phyloP scores from a whole-genome alignment of 116 monocot species.

The Thalassia testudinum region DNA sequence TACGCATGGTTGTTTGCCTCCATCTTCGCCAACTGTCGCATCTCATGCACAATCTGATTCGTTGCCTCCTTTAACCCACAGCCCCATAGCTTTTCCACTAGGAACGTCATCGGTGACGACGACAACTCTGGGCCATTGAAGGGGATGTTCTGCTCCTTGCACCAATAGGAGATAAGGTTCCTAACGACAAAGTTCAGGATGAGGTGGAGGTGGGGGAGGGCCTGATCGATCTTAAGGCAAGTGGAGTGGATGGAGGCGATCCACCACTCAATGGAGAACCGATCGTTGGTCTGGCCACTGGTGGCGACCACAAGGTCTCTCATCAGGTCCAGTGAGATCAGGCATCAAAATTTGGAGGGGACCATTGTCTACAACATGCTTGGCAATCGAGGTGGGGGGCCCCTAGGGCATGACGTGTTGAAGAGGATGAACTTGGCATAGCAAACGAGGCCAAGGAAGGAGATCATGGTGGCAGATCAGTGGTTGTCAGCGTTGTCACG shows the following conservation, averaged over 20 bases:
- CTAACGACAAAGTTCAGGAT: constrained; percentile 55
- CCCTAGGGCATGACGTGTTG: constrained; percentile 41
- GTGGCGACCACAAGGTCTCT: constrained; percentile 75
- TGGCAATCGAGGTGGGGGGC: neutral
- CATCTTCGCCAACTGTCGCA: constrained; percentile 49
- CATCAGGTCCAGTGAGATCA: constrained; percentile 84
- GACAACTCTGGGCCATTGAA: constrained; percentile 13
- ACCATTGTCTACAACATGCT: constrained; percentile 9
- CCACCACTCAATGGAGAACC: constrained; percentile 55
- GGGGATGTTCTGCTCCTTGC: constrained; percentile 45
- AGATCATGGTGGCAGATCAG: constrained; percentile 27
- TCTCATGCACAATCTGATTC: constrained; percentile 59
- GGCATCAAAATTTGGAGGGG: constrained; percentile 74
- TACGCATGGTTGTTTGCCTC: constrained; percentile 44
- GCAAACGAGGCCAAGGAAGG: constrained; percentile 52
- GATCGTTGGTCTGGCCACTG: constrained; percentile 93
- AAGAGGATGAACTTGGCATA: constrained; percentile 74
- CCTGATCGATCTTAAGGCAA: constrained; percentile 69
- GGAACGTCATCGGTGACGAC: constrained; percentile 20
- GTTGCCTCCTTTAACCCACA: constrained; percentile 16
- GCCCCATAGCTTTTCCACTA: constrained; percentile 32
- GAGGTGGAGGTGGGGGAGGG: constrained; percentile 24
- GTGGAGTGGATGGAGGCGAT: constrained; percentile 60
- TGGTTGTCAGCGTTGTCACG: constrained; percentile 24
- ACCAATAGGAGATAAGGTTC: constrained; percentile 54